Evolutionary conservation across 1,139 yeast species (phyloP).

Genomic region (Kodamaea fungicola): DNA sequence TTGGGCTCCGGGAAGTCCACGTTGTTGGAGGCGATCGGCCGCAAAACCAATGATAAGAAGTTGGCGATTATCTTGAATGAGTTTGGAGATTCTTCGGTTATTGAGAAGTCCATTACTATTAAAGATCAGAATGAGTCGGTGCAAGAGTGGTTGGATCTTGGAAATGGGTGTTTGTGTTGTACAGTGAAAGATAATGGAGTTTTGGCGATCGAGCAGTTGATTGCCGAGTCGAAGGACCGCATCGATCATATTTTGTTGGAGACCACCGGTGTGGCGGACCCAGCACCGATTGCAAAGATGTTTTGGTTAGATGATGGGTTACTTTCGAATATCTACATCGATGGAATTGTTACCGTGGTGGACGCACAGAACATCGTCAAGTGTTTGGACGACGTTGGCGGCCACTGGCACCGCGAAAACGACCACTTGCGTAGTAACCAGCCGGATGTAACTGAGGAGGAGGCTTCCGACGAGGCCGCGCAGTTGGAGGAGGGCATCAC

Average conservation of each 20-base stretch:
- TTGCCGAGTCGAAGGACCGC: conserved; percentile 64
- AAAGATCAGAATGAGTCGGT: conserved; percentile 56
- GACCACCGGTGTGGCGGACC: conserved; percentile 98
- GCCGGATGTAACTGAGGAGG: conserved; percentile 26
- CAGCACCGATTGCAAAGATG: conserved; percentile 94
- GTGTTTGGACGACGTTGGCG: conserved; percentile 70
- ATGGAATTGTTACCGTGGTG: conserved; percentile 89
- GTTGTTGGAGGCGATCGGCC: conserved; percentile 67
- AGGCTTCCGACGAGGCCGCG: conserved; percentile 31
- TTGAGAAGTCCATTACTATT: conserved; percentile 83
- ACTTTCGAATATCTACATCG: conserved; percentile 79
- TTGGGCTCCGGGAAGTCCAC: conserved; percentile 95
- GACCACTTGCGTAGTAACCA: conserved; percentile 22
- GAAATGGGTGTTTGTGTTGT: conserved; percentile 95
- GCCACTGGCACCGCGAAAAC: conserved; percentile 54
- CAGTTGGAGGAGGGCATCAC: conserved; percentile 52
- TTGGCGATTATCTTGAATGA: conserved; percentile 91
- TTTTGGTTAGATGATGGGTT: conserved; percentile 95
- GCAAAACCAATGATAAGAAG: conserved; percentile 57
- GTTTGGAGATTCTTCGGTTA: conserved; percentile 83
- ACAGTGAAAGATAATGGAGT: conserved; percentile 95
- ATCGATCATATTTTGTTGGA: conserved; percentile 89
- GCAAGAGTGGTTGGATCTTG: conserved; percentile 94
- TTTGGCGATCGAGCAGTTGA: conserved; percentile 84
- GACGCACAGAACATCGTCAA: conserved; percentile 69